phyloP scores from a whole-genome alignment of 176 grass and related monocot species.

The Elymus sibiricus region DNA sequence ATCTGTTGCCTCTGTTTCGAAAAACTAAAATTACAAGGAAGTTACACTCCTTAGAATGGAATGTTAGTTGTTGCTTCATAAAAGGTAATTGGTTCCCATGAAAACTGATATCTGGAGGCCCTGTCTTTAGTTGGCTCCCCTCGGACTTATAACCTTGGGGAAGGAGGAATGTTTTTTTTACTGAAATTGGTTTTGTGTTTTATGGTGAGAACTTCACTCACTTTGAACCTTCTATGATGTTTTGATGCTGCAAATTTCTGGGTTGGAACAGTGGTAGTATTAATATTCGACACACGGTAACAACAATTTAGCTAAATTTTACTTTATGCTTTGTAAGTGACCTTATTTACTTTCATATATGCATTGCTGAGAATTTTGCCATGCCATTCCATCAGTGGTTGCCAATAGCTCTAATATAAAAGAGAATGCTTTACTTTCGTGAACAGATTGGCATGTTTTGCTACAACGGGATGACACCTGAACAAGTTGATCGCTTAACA shows the following conservation, averaged over 20 bases:
- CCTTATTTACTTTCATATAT: background rate
- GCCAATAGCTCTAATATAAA: background rate
- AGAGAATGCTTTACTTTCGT: background rate
- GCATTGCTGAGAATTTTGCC: background rate
- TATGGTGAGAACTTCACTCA: background rate
- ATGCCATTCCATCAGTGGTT: background rate
- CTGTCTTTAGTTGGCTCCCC: background rate
- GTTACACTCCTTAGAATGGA: constrained; percentile 8
- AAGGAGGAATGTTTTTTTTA: background rate
- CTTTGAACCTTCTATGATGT: background rate
- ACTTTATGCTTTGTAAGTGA: background rate
- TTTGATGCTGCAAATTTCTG: constrained; percentile 9
- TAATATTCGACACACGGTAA: constrained; percentile 36
- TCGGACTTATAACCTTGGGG: background rate
- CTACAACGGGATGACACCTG: constrained; percentile 87
- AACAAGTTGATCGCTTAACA: constrained; percentile 87
- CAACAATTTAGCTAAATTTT: constrained; percentile 22
- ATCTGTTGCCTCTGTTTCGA: background rate
- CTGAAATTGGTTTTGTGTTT: background rate
- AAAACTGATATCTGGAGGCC: background rate
- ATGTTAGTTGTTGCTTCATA: background rate
- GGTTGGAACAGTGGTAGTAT: constrained; percentile 37
- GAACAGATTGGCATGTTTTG: constrained; percentile 92
- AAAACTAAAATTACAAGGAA: background rate
- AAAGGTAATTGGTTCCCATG: background rate